Evolutionary conservation across 2,329 filamentous ascomycete genomes (phyloP), one percentile per base, ranked within the genome.

Genomic region (Colletotrichum horii): DNA sequence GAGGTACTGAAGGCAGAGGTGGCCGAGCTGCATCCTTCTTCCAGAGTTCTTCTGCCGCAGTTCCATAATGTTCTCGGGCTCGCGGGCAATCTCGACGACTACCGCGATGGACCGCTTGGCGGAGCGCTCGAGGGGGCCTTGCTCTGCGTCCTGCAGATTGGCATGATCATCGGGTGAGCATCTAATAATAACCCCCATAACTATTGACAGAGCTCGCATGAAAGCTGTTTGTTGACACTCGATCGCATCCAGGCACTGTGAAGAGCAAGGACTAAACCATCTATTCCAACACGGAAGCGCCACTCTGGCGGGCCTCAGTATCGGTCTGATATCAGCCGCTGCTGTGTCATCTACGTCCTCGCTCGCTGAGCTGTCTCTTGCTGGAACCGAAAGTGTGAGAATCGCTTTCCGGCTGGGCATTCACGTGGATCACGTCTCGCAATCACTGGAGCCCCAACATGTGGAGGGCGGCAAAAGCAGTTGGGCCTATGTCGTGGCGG

Each of bases 391-490:
- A 66, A 83, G 81, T 2, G 78, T 88, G 3, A 82, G 86, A 1
- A 38, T 84, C 2, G 86, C 89, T 2, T 89, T 90, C 73, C 83
- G 88, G 1, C 80, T 90, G 5, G 88, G 88, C 2, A 78, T 89
- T 3, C 78, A 83, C 6, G 87, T 89, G 1, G 77, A 84, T n/a
- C 80, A 81, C 4, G 80, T 88, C 1, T 89, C 88, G 0, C 78
- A 84, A 43, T 83, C 85, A 28, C 77, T 90, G 6, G 81, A 89
- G 73, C 71, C 84, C 19, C 83, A 81, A 3, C 81, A 83, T 15
- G 16, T n/a, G 8, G 19, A 70, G 24, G 76, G 71, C 5, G 43
- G 75, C 2, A 76, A 77, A 0, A 83, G 85, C 28, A 83, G 79
- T 26, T 88, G 86, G 87, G 86, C 87, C 0, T 86, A 85, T 64